Conservation (phyloP, 257 asterid species). For the Solanum tarijense region DNA sequence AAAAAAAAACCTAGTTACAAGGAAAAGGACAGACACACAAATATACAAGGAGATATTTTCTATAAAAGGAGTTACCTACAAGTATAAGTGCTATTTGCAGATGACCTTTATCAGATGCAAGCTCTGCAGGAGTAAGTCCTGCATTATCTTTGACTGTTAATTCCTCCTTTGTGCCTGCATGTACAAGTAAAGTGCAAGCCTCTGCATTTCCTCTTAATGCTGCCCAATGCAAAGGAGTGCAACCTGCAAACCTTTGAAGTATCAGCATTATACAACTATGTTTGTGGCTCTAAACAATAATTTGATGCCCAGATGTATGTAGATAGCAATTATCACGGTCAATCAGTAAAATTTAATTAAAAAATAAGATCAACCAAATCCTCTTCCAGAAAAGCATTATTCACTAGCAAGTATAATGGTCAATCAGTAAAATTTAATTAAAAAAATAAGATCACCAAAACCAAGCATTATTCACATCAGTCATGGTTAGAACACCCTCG, state of each 20-base stretch:
- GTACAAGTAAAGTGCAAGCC: conserved; percentile 88
- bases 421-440: not conserved
- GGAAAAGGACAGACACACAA: not conserved
- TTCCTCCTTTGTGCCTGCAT: conserved; percentile 83
- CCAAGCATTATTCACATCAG: not conserved
- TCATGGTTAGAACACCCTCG: not conserved
- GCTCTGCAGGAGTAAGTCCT: conserved; percentile 78
- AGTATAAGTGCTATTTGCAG: conserved; percentile 78
- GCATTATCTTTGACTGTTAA: conserved; percentile 61
- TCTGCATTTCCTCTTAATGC: conserved; percentile 81
- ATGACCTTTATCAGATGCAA: conserved; percentile 97
- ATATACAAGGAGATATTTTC: not conserved
- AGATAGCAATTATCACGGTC: not conserved
- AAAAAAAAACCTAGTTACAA: not conserved
- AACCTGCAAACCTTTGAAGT: conserved; percentile 37
- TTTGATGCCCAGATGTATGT: not conserved
- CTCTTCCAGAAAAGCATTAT: not conserved
- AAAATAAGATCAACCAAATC: not conserved
- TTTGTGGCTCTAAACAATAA: not conserved
- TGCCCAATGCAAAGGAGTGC: conserved; percentile 99
- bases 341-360: not conserved
- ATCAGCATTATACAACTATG: not conserved
- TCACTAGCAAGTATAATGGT: not conserved
- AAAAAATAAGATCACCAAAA: not conserved
- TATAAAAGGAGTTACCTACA: conserved; percentile 55